Evolutionary conservation across 2,329 filamentous ascomycete genomes (phyloP).

Genomic region (Aspergillus oerlinghausenensis): DNA sequence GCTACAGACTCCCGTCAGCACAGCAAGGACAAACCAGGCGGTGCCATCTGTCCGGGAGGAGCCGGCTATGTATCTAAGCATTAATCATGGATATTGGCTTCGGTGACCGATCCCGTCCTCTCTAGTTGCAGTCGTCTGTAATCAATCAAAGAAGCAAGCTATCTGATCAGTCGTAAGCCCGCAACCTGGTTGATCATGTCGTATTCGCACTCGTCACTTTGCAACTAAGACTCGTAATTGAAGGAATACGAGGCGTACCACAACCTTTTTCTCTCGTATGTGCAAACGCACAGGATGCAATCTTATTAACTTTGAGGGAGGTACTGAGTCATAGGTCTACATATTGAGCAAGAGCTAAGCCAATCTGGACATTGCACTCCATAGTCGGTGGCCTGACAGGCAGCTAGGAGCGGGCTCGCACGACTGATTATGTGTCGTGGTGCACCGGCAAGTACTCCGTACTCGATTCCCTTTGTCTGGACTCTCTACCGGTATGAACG

Average conservation of each 20-base stretch:
- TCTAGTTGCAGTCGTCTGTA: not conserved
- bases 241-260: not conserved
- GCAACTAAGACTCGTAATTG: not conserved
- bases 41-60: slow-evolving; percentile 24
- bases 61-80: slow-evolving; percentile 22
- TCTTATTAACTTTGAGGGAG: not conserved
- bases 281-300: not conserved
- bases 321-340: too few species aligned
- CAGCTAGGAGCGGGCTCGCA: too few species aligned
- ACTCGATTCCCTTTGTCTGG: too few species aligned
- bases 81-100: slow-evolving; percentile 26
- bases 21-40: slow-evolving; percentile 10
- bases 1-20: not conserved
- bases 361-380: too few species aligned
- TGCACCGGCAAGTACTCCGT: too few species aligned
- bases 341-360: too few species aligned
- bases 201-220: not conserved
- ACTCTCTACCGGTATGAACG: too few species aligned
- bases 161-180: not conserved
- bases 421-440: too few species aligned
- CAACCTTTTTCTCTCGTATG: not conserved
- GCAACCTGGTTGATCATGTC: not conserved
- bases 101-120: slow-evolving; percentile 5
- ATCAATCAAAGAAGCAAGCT: not conserved
- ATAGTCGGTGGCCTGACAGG: too few species aligned